A percentile compares a stretch with the other conserved stretches of the same genome.
These are phyloP conservation scores for Plantago coronopus DNA, from an alignment of 305 asterid species.

Conservation along the genomic window DNA sequence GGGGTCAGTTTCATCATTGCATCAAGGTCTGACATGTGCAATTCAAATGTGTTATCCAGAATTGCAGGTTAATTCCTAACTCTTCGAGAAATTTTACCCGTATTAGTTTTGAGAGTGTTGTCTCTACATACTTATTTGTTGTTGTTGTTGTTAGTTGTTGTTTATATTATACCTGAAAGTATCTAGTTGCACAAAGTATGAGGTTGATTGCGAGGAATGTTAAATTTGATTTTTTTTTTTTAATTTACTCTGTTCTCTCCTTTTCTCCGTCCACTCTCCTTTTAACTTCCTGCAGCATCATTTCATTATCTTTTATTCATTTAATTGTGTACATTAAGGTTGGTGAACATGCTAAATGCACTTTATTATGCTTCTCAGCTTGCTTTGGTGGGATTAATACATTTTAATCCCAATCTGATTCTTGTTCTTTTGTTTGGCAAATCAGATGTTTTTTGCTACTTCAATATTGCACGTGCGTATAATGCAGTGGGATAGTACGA, in stretches of 20 bases:
- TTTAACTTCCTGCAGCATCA: too few relatives aligned
- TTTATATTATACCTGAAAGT: too few relatives aligned
- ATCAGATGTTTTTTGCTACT: conserved; percentile 92
- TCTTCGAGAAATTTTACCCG: not conserved
- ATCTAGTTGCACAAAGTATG: too few relatives aligned
- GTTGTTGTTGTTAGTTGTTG: too few relatives aligned
- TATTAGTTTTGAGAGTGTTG: too few relatives aligned
- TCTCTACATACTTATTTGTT: too few relatives aligned
- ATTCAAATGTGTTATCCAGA: conserved; percentile 89
- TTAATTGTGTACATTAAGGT: too few relatives aligned
- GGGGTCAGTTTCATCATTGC: conserved; percentile 66
- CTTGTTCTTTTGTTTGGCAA: conserved; percentile 25
- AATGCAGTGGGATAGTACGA: conserved; percentile 79
- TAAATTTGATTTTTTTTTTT: too few relatives aligned
- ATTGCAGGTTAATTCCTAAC: conserved; percentile 62
- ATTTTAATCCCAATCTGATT: conserved; percentile 26
- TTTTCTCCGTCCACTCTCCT: not conserved
- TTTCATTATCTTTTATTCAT: too few relatives aligned
- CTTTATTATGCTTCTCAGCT: conserved; percentile 18
- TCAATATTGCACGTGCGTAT: conserved; percentile 86
- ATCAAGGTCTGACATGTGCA: conserved; percentile 71
- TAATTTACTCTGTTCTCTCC: not conserved
- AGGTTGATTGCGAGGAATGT: too few relatives aligned
- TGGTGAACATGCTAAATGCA: conserved; percentile 7
- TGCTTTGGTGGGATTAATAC: conserved; percentile 16